Conservation (phyloP, 2,329 filamentous ascomycete species). For the Lachnellula hyalina region DNA sequence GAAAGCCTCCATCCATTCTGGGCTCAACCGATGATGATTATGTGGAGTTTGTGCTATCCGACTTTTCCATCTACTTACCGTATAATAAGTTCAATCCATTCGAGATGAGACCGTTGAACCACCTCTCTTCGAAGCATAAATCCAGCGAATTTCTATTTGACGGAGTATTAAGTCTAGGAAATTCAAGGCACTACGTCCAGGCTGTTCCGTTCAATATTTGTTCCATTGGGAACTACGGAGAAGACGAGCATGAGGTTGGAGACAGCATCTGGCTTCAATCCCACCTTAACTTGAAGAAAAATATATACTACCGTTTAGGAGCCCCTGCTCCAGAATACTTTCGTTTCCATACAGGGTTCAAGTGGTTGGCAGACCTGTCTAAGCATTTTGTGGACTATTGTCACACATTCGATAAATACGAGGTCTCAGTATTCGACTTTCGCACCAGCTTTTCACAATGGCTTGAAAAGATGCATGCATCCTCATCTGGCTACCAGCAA, state of each 20-base stretch:
- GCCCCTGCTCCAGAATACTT: constrained; percentile 54
- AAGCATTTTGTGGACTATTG: constrained; percentile 68
- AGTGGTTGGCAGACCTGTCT: constrained; percentile 65
- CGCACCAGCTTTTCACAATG: constrained; percentile 50
- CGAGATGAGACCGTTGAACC: constrained; percentile 52
- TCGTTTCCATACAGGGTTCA: constrained; percentile 56
- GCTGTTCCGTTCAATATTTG: constrained; percentile 51
- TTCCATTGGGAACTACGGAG: constrained; percentile 63
- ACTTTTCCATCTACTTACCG: constrained; percentile 53
- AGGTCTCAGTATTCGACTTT: constrained; percentile 53
- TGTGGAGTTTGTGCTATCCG: constrained; percentile 46
- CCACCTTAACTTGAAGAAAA: constrained; percentile 32
- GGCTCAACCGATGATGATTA: constrained; percentile 9
- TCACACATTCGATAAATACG: constrained; percentile 16
- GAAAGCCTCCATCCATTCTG: neutral
- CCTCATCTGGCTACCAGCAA: constrained; percentile 36
- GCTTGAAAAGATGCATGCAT: constrained; percentile 43
- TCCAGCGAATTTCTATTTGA: constrained; percentile 50
- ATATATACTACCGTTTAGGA: constrained; percentile 60
- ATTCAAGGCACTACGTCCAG: constrained; percentile 43
- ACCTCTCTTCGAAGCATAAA: constrained; percentile 38
- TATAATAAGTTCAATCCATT: constrained; percentile 30
- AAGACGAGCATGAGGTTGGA: constrained; percentile 41
- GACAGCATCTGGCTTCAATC: constrained; percentile 62
- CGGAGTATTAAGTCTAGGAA: constrained; percentile 48